Evolutionary conservation across 148 eudicot genomes (phyloP).

Genomic region (Rhododendron henanense): DNA sequence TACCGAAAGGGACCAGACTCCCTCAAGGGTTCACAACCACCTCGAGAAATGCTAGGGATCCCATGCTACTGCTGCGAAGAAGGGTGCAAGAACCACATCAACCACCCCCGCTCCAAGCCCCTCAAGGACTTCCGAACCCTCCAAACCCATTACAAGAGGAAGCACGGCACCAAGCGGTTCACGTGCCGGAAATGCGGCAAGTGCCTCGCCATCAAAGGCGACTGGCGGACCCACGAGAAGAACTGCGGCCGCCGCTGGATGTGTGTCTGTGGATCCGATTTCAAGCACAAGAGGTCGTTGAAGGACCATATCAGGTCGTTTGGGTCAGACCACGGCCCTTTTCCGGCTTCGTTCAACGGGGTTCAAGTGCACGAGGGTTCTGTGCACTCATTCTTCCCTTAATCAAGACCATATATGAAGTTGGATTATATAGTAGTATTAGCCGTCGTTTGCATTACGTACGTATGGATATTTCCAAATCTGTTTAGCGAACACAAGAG

Average conservation of each 20-base stretch:
- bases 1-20: constrained; percentile 74
- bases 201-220: constrained; percentile 74
- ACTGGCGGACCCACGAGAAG: constrained; percentile 93
- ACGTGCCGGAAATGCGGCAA: constrained; percentile 68
- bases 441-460: background rate
- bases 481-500: too few species aligned
- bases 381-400: background rate
- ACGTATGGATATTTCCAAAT: background rate
- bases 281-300: constrained; percentile 83
- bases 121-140: constrained; percentile 80
- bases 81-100: constrained; percentile 79
- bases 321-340: constrained; percentile 54
- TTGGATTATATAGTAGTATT: background rate
- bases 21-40: constrained; percentile 59
- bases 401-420: background rate
- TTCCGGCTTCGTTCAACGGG: constrained; percentile 30
- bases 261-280: constrained; percentile 79
- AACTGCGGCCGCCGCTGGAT: constrained; percentile 93
- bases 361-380: background rate
- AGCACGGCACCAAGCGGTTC: constrained; percentile 61
- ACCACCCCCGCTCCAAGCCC: constrained; percentile 62
- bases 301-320: constrained; percentile 73
- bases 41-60: constrained; percentile 46
- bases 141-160: constrained; percentile 87
- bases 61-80: constrained; percentile 81